These are phyloP conservation scores for Argentina anserina DNA, from an alignment of 306 rosid genomes.

Conservation along the genomic window DNA sequence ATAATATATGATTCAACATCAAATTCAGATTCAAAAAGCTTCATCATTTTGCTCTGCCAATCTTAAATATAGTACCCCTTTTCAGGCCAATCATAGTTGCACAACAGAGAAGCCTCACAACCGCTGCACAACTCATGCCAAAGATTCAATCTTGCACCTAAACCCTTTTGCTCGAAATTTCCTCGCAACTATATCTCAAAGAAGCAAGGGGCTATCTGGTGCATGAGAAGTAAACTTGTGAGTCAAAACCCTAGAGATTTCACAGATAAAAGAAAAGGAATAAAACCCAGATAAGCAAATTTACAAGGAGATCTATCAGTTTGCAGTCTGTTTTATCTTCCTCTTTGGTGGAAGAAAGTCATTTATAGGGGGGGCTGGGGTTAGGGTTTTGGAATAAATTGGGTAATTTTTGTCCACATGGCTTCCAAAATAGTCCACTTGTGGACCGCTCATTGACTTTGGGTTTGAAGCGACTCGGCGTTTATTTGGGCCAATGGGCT, in stretches of 20 bases:
- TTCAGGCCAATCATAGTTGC: constrained; percentile 16
- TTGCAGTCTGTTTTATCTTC: neutral
- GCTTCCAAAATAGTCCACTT: neutral
- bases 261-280: neutral
- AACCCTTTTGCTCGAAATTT: constrained; percentile 38
- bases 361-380: constrained; percentile 7
- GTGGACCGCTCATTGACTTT: neutral
- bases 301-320: neutral
- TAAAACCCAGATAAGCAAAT: neutral
- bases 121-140: constrained; percentile 26
- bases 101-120: constrained; percentile 4
- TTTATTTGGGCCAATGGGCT: neutral
- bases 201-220: constrained; percentile 50
- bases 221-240: constrained; percentile 10
- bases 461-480: neutral
- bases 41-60: constrained; percentile 34
- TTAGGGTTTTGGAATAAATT: constrained; percentile 19
- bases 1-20: constrained; percentile 31
- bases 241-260: neutral
- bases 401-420: constrained; percentile 3
- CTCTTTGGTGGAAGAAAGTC: neutral
- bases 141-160: constrained; percentile 37
- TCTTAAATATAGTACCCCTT: neutral
- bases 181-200: constrained; percentile 31
- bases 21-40: constrained; percentile 25